Conservation (phyloP, 2,329 filamentous ascomycete species). For the Xylaria hypoxylon region DNA sequence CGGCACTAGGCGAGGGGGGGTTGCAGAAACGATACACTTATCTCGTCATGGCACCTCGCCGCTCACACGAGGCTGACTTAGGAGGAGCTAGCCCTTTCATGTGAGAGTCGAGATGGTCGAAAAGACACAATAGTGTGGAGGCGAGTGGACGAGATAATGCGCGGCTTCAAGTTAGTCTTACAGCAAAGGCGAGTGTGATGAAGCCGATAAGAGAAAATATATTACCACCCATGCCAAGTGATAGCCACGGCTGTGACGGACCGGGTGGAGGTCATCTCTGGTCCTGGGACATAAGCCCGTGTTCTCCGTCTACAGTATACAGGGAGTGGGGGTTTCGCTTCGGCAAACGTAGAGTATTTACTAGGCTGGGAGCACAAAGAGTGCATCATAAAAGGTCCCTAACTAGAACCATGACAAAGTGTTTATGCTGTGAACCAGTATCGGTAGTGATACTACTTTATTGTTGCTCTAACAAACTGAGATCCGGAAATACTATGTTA, state of each 20-base stretch:
- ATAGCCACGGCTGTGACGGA: conserved; percentile 39
- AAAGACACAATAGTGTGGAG: conserved; percentile 44
- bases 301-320: conserved; percentile 24
- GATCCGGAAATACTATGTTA: background rate
- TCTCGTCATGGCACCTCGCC: conserved; percentile 21
- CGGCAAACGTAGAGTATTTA: conserved; percentile 31
- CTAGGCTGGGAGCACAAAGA: conserved; percentile 23
- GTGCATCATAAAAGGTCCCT: conserved; percentile 11
- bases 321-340: conserved; percentile 32
- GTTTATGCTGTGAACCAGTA: conserved; percentile 5
- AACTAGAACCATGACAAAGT: conserved; percentile 6
- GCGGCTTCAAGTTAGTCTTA: conserved; percentile 26
- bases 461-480: background rate
- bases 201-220: conserved; percentile 40
- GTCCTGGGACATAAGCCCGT: conserved; percentile 29
- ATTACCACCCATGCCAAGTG: conserved; percentile 38
- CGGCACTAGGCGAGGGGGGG: conserved; percentile 17
- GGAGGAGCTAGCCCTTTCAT: conserved; percentile 29
- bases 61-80: conserved; percentile 32
- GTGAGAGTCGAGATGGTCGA: conserved; percentile 37
- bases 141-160: conserved; percentile 41
- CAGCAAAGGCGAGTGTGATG: conserved; percentile 21
- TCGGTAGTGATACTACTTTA: conserved; percentile 6
- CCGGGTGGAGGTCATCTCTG: conserved; percentile 36
- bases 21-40: conserved; percentile 25